These are phyloP conservation scores for Aspergillus hortae DNA, from an alignment of 2,329 filamentous ascomycete genomes.

Conservation along the genomic window DNA sequence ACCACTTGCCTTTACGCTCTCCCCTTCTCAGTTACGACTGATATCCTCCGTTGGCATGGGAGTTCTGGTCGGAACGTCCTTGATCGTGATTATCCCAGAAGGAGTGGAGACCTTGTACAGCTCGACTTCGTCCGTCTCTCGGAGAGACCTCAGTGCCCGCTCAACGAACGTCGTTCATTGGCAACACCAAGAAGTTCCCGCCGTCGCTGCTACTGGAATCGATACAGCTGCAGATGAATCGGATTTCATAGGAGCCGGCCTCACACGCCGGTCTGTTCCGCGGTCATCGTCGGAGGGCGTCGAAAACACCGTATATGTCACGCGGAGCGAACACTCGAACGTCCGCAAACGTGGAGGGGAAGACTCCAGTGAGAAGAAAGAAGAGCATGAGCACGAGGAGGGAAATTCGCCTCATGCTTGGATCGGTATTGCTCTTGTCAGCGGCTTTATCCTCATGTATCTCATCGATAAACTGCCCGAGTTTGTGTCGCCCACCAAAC, in stretches of 20 bases:
- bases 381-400: conserved; percentile 36
- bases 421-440: conserved; percentile 80
- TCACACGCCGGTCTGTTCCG: neutral
- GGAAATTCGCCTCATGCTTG: conserved; percentile 64
- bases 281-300: neutral
- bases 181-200: conserved; percentile 22
- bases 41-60: conserved; percentile 92
- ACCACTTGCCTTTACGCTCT: conserved; percentile 83
- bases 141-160: conserved; percentile 30
- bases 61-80: conserved; percentile 86
- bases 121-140: conserved; percentile 36
- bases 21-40: conserved; percentile 78
- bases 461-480: conserved; percentile 82
- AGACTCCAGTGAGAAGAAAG: conserved; percentile 33
- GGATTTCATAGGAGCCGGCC: neutral
- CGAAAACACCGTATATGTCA: conserved; percentile 17
- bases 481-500: conserved; percentile 64
- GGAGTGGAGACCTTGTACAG: conserved; percentile 86
- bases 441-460: conserved; percentile 96
- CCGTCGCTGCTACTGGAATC: conserved; percentile 10
- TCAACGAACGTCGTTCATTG: conserved; percentile 25
- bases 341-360: conserved; percentile 25
- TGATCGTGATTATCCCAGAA: conserved; percentile 97
- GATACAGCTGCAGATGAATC: neutral
- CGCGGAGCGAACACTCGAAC: conserved; percentile 20